Evolutionary conservation across 371 early-diverging fungal genomes (phyloP).

Genomic region (Nematocida ausubeli): DNA sequence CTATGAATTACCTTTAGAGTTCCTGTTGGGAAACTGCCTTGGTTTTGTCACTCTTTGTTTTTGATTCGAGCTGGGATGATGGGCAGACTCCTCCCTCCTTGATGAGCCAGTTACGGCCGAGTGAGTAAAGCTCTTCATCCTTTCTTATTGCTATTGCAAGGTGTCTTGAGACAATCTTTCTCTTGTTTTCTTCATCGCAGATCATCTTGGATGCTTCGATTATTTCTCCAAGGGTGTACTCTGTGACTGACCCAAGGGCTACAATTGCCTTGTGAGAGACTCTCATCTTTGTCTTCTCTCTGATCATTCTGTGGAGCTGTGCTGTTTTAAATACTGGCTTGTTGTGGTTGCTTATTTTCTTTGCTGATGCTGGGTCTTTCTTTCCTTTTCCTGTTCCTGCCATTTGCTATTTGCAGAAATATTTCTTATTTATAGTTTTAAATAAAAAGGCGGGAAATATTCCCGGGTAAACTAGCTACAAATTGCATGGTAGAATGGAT

Average conservation of each 20-base stretch:
- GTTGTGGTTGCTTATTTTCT: constrained; percentile 43
- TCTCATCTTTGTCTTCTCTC: constrained; percentile 64
- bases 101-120: constrained; percentile 65
- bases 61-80: no score
- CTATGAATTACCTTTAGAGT: constrained; percentile 22
- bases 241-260: constrained; percentile 60
- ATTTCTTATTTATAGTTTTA: constrained; percentile 55
- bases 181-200: constrained; percentile 67
- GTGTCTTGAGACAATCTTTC: constrained; percentile 68
- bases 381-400: constrained; percentile 65
- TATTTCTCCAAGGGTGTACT: constrained; percentile 66
- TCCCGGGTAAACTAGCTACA: no score
- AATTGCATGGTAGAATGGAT: no score
- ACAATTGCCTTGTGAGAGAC: constrained; percentile 64
- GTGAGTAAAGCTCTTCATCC: constrained; percentile 64
- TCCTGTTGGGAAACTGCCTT: constrained; percentile 15
- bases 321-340: constrained; percentile 61
- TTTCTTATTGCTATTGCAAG: constrained; percentile 65
- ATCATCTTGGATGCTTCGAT: constrained; percentile 64
- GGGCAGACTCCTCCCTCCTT: constrained; percentile 64
- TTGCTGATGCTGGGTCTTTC: constrained; percentile 65
- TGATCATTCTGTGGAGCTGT: constrained; percentile 67
- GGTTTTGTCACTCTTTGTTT: constrained; percentile 20
- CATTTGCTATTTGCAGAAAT: constrained; percentile 18
- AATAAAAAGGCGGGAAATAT: constrained; percentile 44